Evolutionary conservation across 805 yeast species (phyloP).

Genomic region (Ogataea saltuana): DNA sequence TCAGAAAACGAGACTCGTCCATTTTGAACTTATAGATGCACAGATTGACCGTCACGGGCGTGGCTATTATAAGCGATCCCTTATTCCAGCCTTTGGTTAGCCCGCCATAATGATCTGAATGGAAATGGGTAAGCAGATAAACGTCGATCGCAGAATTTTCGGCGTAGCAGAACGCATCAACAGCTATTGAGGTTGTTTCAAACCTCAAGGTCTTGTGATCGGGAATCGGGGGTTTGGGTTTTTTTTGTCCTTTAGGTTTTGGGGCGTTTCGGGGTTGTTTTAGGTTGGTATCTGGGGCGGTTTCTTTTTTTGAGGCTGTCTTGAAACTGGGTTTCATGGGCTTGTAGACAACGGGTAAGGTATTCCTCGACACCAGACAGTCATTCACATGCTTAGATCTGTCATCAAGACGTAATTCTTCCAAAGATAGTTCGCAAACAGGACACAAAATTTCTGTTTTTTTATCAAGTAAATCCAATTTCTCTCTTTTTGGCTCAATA

Average conservation of each 20-base stretch:
- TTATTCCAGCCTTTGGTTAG: slow-evolving; percentile 73
- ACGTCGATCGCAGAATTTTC: slow-evolving; percentile 46
- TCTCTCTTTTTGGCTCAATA: neutral
- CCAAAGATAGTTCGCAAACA: slow-evolving; percentile 45
- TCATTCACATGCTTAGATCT: slow-evolving; percentile 57
- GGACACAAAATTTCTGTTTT: slow-evolving; percentile 45
- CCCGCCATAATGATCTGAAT: slow-evolving; percentile 93
- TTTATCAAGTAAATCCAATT: too few relatives aligned
- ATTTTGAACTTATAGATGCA: slow-evolving; percentile 56
- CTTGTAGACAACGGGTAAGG: slow-evolving; percentile 22
- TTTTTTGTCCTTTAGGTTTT: too few relatives aligned
- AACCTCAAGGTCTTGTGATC: slow-evolving; percentile 53
- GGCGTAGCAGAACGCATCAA: slow-evolving; percentile 65
- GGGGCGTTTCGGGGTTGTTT: slow-evolving; percentile 19
- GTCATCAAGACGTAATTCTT: slow-evolving; percentile 40
- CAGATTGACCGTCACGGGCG: slow-evolving; percentile 65
- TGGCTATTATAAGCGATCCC: slow-evolving; percentile 66
- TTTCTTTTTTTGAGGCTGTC: slow-evolving; percentile 9
- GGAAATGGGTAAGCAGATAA: slow-evolving; percentile 81
- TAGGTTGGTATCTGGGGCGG: slow-evolving; percentile 5
- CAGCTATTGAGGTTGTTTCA: slow-evolving; percentile 43
- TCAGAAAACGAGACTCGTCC: slow-evolving; percentile 41
- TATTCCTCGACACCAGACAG: slow-evolving; percentile 41
- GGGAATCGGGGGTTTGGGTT: slow-evolving; percentile 46
- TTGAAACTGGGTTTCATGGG: slow-evolving; percentile 23